These are phyloP conservation scores for Stentor coeruleus DNA, from an alignment of 73 alveolate species.

Conservation along the genomic window DNA sequence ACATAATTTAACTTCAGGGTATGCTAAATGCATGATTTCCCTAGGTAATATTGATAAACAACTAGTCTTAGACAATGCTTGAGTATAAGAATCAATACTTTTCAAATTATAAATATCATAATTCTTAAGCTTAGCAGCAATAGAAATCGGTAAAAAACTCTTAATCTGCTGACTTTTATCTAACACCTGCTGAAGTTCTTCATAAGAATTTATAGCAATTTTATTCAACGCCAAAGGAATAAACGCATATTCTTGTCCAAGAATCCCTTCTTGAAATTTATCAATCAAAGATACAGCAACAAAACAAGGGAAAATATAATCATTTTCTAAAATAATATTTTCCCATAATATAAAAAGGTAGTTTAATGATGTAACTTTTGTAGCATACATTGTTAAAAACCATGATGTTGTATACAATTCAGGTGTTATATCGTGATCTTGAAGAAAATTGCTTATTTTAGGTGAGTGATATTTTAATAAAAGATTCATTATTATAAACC, in stretches of 20 bases:
- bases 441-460: slow-evolving; percentile 40
- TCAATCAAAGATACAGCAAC: neutral
- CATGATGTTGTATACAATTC: slow-evolving; percentile 83
- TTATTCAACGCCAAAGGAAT: neutral
- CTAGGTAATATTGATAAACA: neutral
- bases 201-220: neutral
- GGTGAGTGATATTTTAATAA: slow-evolving; percentile 65
- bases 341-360: neutral
- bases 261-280: neutral
- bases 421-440: slow-evolving; percentile 50
- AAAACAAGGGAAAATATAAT: neutral
- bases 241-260: neutral
- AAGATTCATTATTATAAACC: slow-evolving; percentile 34
- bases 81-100: neutral
- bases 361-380: slow-evolving; percentile 30
- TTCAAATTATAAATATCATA: neutral
- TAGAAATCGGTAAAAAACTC: neutral
- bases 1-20: neutral
- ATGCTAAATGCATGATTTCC: neutral
- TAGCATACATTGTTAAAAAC: slow-evolving; percentile 73
- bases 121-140: neutral
- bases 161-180: slow-evolving; percentile 9
- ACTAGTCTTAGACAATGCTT: neutral
- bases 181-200: neutral
- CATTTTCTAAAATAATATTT: neutral